A percentile compares a stretch with the other conserved stretches of the same genome.
These are phyloP conservation scores for Rosa chinensis DNA, from an alignment of 306 rosid genomes.

Conservation along the genomic window DNA sequence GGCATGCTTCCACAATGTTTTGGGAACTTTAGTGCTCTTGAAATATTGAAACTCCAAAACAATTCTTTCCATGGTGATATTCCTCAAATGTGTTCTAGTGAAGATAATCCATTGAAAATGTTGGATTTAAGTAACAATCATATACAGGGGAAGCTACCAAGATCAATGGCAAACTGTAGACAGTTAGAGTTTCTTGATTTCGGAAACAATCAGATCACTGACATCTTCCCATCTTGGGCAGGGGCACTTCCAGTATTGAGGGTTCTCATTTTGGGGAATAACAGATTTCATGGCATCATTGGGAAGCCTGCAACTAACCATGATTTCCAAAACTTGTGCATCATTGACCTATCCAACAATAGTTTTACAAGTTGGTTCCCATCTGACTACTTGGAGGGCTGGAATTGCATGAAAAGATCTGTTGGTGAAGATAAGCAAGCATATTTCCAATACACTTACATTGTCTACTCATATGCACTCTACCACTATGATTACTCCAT, in stretches of 20 bases:
- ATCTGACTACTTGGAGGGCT: not conserved
- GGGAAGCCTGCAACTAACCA: not conserved
- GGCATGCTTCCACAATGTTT: constrained; percentile 23
- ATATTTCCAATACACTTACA: not conserved
- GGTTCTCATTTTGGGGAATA: constrained; percentile 19
- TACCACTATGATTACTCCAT: not conserved
- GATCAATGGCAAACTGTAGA: constrained; percentile 17
- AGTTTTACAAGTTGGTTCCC: constrained; percentile 19
- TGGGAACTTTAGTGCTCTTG: constrained; percentile 3
- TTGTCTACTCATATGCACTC: not conserved
- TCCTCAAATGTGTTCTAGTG: constrained; percentile 2
- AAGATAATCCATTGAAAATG: not conserved
- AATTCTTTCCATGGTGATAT: not conserved
- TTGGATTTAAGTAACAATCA: not conserved
- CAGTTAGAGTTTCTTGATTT: constrained; percentile 13
- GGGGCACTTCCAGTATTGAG: constrained; percentile 29
- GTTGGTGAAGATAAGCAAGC: not conserved
- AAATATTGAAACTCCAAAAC: not conserved
- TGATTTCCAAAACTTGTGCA: constrained; percentile 14
- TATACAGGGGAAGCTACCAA: constrained; percentile 22
- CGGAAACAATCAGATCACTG: constrained; percentile 19
- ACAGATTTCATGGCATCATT: constrained; percentile 26
- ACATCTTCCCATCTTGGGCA: constrained; percentile 46
- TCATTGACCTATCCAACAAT: constrained; percentile 26
- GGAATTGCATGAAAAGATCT: constrained; percentile 24